Evolutionary conservation across 768 basidiomycete species (phyloP).

Genomic region (Boletales sp.): DNA sequence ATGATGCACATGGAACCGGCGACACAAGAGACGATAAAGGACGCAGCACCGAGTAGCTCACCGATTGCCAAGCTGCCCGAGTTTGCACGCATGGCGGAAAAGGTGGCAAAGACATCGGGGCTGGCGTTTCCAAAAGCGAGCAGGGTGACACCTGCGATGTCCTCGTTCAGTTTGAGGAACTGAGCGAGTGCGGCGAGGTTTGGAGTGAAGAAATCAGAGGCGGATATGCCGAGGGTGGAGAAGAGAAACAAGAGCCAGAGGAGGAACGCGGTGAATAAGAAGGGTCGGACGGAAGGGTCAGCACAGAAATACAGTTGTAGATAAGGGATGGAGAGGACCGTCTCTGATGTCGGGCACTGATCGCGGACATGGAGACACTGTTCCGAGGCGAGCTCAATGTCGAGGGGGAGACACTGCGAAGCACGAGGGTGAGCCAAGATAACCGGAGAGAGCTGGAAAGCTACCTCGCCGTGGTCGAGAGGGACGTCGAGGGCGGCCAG

Average conservation of each 20-base stretch:
- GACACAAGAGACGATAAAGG: constrained; percentile 95
- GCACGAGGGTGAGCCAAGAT: neutral
- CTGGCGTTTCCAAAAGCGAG: constrained; percentile 97
- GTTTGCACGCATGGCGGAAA: constrained; percentile 82
- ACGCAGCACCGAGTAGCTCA: constrained; percentile 90
- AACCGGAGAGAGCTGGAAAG: neutral
- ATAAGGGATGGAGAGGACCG: constrained; percentile 70
- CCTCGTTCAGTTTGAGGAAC: constrained; percentile 84
- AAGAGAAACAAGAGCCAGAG: constrained; percentile 90
- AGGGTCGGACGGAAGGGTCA: constrained; percentile 47
- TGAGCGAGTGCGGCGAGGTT: constrained; percentile 89
- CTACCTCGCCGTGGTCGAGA: constrained; percentile 5
- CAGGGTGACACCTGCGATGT: constrained; percentile 94
- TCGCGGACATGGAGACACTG: constrained; percentile 67
- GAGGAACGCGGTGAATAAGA: constrained; percentile 59
- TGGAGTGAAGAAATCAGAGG: constrained; percentile 96
- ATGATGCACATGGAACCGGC: constrained; percentile 98
- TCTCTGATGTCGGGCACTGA: constrained; percentile 54
- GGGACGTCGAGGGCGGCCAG: too few relatives aligned
- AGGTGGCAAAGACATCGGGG: constrained; percentile 94
- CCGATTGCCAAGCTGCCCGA: constrained; percentile 92
- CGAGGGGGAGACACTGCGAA: constrained; percentile 62
- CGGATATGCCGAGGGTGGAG: constrained; percentile 91
- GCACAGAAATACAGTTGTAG: constrained; percentile 71
- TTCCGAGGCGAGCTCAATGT: constrained; percentile 39